Evolutionary conservation across 805 yeast genomes (phyloP).

Genomic region (Candida ulmi): DNA sequence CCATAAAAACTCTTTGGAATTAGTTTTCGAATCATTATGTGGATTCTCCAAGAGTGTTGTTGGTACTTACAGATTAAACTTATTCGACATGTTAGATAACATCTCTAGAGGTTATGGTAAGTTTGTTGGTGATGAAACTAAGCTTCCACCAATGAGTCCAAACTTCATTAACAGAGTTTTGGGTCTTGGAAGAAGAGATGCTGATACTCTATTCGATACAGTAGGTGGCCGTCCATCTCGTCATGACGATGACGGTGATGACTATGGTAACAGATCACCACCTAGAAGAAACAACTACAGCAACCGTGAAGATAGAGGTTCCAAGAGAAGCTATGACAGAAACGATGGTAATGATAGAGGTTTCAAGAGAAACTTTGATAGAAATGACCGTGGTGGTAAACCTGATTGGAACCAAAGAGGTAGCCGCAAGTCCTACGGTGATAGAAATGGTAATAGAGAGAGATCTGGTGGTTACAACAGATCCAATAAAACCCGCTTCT

Average conservation of each 20-base stretch:
- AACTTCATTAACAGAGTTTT: constrained; percentile 18
- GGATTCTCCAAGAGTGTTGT: constrained; percentile 30
- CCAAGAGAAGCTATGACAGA: constrained; percentile 7
- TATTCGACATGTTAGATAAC: constrained; percentile 27
- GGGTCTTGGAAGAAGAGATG: constrained; percentile 16
- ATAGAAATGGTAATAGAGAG: neutral
- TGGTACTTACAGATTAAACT: constrained; percentile 27
- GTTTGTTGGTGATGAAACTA: constrained; percentile 15
- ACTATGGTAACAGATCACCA: constrained; percentile 6
- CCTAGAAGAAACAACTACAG: constrained; percentile 10
- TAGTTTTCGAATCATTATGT: constrained; percentile 28
- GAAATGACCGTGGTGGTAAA: constrained; percentile 7
- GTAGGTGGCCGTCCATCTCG: no score
- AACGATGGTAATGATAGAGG: constrained; percentile 12
- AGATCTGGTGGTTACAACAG: neutral
- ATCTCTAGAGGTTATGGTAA: constrained; percentile 24
- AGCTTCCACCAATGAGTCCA: constrained; percentile 16
- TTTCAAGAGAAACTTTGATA: constrained; percentile 6
- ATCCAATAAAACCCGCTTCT: no score
- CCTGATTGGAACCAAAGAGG: constrained; percentile 6
- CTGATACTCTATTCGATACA: constrained; percentile 14
- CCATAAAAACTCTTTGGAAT: constrained; percentile 25
- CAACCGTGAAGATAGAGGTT: constrained; percentile 13
- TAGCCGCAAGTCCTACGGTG: neutral
- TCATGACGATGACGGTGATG: constrained; percentile 16